A percentile compares a stretch with the other conserved stretches of the same genome.
Evolutionary conservation across 257 asterid genomes (phyloP).

Genomic region (Solanum peruvianum): DNA sequence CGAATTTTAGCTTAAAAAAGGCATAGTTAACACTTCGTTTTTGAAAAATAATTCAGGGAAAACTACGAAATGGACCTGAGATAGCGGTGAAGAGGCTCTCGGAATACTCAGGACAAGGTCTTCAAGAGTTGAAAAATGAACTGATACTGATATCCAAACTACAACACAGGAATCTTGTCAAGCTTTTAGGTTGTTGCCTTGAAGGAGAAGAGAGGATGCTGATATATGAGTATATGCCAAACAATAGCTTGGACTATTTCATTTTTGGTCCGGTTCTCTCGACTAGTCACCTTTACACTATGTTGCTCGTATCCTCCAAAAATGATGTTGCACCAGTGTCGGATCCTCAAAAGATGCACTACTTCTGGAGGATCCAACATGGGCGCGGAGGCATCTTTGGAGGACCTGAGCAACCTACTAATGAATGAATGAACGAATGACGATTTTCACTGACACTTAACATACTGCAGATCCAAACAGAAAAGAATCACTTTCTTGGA

Average conservation of each 20-base stretch:
- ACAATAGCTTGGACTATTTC: conserved; percentile 23
- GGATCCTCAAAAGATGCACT: background rate
- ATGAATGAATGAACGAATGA: background rate
- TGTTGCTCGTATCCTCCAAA: background rate
- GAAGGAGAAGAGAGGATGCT: conserved; percentile 25
- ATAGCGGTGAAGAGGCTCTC: conserved; percentile 42
- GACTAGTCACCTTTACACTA: background rate
- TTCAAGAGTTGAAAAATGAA: conserved; percentile 7
- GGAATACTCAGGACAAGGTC: conserved; percentile 23
- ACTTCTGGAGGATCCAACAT: background rate
- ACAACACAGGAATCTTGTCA: conserved; percentile 34
- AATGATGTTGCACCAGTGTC: background rate
- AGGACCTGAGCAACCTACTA: background rate
- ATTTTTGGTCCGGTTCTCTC: conserved; percentile 18
- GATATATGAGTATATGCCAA: conserved; percentile 28
- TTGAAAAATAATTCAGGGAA: conserved; percentile 11
- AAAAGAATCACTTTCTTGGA: conserved; percentile 6
- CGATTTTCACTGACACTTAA: background rate
- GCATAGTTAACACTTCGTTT: background rate
- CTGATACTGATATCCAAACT: conserved; percentile 25
- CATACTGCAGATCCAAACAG: background rate
- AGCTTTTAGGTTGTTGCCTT: conserved; percentile 29
- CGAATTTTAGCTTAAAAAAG: background rate
- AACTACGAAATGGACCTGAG: conserved; percentile 10
- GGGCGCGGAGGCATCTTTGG: background rate